Base-by-base conservation (phyloP, 169 alveolate genomes). In the Plasmodium relictum region DNA sequence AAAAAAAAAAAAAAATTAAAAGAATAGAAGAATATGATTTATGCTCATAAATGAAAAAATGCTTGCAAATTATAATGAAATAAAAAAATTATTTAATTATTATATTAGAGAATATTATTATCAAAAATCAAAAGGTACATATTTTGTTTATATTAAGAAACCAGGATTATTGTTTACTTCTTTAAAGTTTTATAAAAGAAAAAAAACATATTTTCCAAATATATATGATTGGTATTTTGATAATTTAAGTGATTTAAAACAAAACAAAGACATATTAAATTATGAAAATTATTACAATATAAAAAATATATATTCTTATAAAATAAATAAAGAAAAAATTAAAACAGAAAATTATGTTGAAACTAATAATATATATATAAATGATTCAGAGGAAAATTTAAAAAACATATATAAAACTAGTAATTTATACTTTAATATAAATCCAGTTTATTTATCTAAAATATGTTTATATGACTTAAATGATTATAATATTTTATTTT, bases 201-300 rank as follows among this genome's bases (percentile, higher is more conserved):
- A 86, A 71, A 86, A 86, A 71, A 48, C 74, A 22, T 24, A 54
- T 45, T 86, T 70, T 22, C 92, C 92, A 24, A 61, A 72, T 31
- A 63, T 86, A 62, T 86, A 86, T 70, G 86, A 86, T 31, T 86
- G 92, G 92, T 86, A 86, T 74, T 86, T 86, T 50, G 92, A 72
- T 39, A 86, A 52, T 71, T 86, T 86, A 86, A 69, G 74, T 41
- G 45, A 58, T 52, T 45, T 71, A 12, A 59, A 59, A 45, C 44
- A 70, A 86, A 86, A 86, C 52, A 86, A 86, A 70, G 92, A 86
- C 50, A 72, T 86, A 70, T 59, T 86, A 31, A 37, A 86, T 37
- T 86, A 63, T 61, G 48, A 45, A 61, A 86, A 86, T 48, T 9
- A 50, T 20, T 86, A 86, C 39, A 56, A 58, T 71, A 61, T 42